Evolutionary conservation across 805 yeast species (phyloP), one percentile per base, ranked within the genome.

Genomic region (Kluyveromyces dobzhanskii): DNA sequence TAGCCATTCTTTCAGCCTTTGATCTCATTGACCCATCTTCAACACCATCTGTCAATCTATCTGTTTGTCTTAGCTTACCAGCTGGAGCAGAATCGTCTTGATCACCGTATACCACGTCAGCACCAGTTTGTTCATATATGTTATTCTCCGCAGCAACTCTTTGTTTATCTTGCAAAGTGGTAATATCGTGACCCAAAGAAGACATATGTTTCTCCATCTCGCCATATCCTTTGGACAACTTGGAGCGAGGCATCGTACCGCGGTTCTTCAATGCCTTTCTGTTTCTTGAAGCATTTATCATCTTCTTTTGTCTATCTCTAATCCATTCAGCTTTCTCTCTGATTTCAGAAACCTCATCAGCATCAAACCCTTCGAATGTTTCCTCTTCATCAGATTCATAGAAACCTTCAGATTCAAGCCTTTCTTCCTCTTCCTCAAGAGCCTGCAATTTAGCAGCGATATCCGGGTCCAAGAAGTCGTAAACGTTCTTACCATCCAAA

Each of bases 391-490:
- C 96, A 25, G 94, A 80, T 51, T 86, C 94, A 64, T 92, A 92
- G 70, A 92, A 92, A 23, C 99, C 99, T 67, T 88, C 95, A 35
- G 73, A 66, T 65, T 90, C 95, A 53, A 92, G 76, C 61, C 80
- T 75, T 64, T 90, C 97, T 68, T 92, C 99, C 67, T 92, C 99
- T 47, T 84, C 96, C 67, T 92, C 99, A 48, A 92, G 71, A 13
- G 95, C 95, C 65, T 86, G 86, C 59, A 92, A 74, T 67, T 92
- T 92, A 49, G 85, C 82, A 35, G 87, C 83, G 58, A 92, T 92
- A 51, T 92, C 98, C 31, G 95, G 86, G 57, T 92, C 99, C 62
- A 92, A 73, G 80, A 84, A 92, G 66, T 92, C 99, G 66, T 87
- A 90, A 42, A 92, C 96, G 60, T 92, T 92, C 69, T 78, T 83